Conservation (phyloP, 257 asterid genomes). For the Sherardia arvensis region DNA sequence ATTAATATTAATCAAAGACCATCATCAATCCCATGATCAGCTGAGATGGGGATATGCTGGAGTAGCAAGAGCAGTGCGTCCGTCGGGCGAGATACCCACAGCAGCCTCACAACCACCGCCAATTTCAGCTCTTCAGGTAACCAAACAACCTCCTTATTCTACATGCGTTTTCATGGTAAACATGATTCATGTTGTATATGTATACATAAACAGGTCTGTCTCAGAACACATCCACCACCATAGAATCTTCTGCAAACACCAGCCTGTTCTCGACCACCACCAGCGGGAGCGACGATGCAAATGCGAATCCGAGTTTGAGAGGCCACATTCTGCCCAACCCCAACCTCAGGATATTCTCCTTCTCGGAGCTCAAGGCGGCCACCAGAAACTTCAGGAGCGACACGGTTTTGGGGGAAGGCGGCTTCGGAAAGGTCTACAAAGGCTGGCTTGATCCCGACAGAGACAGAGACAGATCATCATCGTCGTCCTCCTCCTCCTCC, state of each 20-base stretch:
- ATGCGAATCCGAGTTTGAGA: neutral
- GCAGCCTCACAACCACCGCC: conserved; percentile 9
- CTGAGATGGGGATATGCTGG: conserved; percentile 25
- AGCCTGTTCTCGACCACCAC: conserved; percentile 23
- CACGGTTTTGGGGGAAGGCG: conserved; percentile 87
- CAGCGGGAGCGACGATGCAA: conserved; percentile 18
- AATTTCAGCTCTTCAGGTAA: conserved; percentile 18
- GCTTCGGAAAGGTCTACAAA: conserved; percentile 83
- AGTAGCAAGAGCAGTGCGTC: neutral
- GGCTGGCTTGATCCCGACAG: conserved; percentile 68
- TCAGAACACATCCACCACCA: conserved; percentile 17
- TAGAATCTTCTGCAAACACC: conserved; percentile 18
- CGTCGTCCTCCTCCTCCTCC: no score
- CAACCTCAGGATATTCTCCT: conserved; percentile 48
- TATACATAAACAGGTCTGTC: no score
- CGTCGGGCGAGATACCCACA: neutral
- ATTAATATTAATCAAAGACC: no score
- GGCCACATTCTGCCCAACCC: conserved; percentile 45
- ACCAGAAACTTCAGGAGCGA: conserved; percentile 66
- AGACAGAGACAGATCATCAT: no score
- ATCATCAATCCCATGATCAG: no score
- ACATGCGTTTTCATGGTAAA: no score
- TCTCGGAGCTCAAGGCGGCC: conserved; percentile 51
- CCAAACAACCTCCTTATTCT: neutral
- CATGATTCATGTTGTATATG: no score